Percentiles rank a stretch among this genome's conserved stretches.
These are phyloP conservation scores for Colletotrichum chlorophyti DNA, from an alignment of 2,329 filamentous ascomycete species.

Conservation along the genomic window DNA sequence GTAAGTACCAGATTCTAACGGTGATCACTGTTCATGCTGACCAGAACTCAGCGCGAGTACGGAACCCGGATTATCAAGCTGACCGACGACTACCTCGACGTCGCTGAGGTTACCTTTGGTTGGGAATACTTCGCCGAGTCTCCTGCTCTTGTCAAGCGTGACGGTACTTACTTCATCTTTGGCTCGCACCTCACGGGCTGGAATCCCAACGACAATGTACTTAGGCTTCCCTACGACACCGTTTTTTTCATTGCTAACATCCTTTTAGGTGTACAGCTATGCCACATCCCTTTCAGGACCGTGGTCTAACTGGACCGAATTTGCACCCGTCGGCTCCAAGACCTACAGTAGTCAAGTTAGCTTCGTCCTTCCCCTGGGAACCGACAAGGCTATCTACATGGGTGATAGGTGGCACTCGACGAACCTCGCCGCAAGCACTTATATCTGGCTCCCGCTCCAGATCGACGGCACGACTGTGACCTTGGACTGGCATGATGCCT, in stretches of 20 bases:
- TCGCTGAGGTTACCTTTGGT: slow-evolving; percentile 54
- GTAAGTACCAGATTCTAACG: slow-evolving; percentile 42
- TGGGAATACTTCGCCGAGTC: slow-evolving; percentile 65
- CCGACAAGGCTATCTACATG: slow-evolving; percentile 61
- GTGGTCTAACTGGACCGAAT: slow-evolving; percentile 67
- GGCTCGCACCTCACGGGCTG: slow-evolving; percentile 63
- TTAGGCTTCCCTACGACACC: too few relatives aligned
- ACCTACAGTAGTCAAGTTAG: slow-evolving; percentile 69
- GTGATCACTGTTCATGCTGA: neutral
- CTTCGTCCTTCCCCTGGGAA: slow-evolving; percentile 57
- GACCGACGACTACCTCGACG: slow-evolving; percentile 61
- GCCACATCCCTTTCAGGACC: slow-evolving; percentile 62
- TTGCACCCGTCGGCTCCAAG: slow-evolving; percentile 60
- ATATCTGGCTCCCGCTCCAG: slow-evolving; percentile 68
- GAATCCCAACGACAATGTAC: slow-evolving; percentile 69
- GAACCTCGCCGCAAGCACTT: slow-evolving; percentile 67
- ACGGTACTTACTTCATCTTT: slow-evolving; percentile 70
- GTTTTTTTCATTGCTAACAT: neutral
- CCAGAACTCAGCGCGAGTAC: slow-evolving; percentile 17
- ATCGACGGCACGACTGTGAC: slow-evolving; percentile 58
- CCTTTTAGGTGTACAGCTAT: slow-evolving; percentile 56
- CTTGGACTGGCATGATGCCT: slow-evolving; percentile 60
- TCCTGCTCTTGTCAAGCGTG: slow-evolving; percentile 67
- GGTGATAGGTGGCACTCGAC: slow-evolving; percentile 69
- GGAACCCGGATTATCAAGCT: slow-evolving; percentile 58